These are phyloP conservation scores for Coemansia sp. DNA, from an alignment of 192 early-diverging fungal genomes.

Conservation along the genomic window DNA sequence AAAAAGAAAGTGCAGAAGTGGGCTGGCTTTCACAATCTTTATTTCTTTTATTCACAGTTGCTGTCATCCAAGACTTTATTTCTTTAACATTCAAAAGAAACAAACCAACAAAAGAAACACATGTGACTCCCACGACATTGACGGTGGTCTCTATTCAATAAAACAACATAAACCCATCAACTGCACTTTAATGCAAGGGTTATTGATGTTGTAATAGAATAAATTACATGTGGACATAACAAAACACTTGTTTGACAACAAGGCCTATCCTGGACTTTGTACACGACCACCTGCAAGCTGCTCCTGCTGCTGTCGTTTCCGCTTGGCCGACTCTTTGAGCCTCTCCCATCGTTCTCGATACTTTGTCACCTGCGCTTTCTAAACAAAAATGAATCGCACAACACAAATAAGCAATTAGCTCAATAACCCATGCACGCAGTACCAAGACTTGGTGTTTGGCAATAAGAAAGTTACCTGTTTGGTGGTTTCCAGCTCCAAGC, in stretches of 20 bases:
- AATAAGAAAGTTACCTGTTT: slow-evolving; percentile 34
- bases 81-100: neutral
- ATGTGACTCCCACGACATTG: neutral
- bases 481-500: slow-evolving; percentile 29
- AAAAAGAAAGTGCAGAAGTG: neutral
- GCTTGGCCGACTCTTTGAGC: slow-evolving; percentile 53
- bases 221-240: no score
- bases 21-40: neutral
- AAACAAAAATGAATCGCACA: neutral
- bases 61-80: neutral
- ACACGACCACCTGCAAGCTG: neutral
- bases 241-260: no score
- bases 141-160: neutral
- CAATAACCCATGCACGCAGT: no score
- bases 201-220: no score
- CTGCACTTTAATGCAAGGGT: no score
- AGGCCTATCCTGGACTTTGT: neutral
- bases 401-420: no score
- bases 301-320: slow-evolving; percentile 48
- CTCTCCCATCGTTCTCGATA: slow-evolving; percentile 55
- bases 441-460: no score
- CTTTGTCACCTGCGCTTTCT: slow-evolving; percentile 43
- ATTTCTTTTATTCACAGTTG: neutral
- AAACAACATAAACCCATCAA: neutral
- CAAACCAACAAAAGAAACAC: neutral